A percentile compares a stretch with the other conserved stretches of the same genome.
phyloP scores from a whole-genome alignment of 345 rosid species.

The Dovyalis caffra region DNA sequence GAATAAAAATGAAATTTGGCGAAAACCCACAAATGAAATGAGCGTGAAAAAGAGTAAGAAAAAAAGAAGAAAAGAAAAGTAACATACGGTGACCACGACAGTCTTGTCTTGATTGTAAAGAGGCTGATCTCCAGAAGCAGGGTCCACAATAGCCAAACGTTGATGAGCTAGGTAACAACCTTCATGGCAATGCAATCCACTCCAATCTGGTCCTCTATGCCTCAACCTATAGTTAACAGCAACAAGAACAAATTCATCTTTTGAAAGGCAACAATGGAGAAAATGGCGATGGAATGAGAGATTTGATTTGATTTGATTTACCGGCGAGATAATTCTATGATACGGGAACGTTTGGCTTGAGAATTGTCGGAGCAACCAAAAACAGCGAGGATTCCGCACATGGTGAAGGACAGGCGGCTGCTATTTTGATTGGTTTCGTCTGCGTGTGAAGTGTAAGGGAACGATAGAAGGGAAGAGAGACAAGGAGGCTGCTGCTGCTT shows the following conservation, averaged over 20 bases:
- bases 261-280: neutral
- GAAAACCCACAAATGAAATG: neutral
- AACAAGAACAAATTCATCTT: neutral
- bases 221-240: slow-evolving; percentile 41
- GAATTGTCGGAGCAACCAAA: slow-evolving; percentile 69
- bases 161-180: slow-evolving; percentile 80
- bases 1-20: neutral
- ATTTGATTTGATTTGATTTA: neutral
- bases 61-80: slow-evolving; percentile 1
- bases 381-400: slow-evolving; percentile 88
- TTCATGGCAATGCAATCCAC: slow-evolving; percentile 64
- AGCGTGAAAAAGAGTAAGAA: no score
- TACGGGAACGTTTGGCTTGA: slow-evolving; percentile 76
- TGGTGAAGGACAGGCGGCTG: slow-evolving; percentile 12
- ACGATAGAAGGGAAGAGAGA: neutral
- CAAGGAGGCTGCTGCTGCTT: slow-evolving; percentile 5
- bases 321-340: slow-evolving; percentile 81
- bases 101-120: slow-evolving; percentile 76
- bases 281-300: neutral
- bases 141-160: slow-evolving; percentile 77
- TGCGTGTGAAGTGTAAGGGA: neutral
- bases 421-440: neutral
- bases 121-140: slow-evolving; percentile 85
- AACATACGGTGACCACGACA: slow-evolving; percentile 61
- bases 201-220: slow-evolving; percentile 91